Evolutionary conservation across 2,329 filamentous ascomycete species (phyloP), one percentile per base, ranked within the genome.

Genomic region (Aspergillus flavus): DNA sequence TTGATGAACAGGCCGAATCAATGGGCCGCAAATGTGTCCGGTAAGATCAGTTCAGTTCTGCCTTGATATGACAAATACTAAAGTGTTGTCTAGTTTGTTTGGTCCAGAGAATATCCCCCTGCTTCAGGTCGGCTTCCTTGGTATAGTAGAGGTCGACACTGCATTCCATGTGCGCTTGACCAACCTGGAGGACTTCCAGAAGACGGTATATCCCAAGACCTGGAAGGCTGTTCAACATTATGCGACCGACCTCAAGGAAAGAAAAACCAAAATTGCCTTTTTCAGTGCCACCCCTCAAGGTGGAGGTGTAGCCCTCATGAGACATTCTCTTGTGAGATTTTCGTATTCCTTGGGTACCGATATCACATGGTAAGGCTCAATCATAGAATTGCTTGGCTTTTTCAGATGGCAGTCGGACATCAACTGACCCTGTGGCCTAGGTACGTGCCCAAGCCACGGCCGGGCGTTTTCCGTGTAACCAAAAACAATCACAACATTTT

Each of bases 401-500:
- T 9, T 12, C 3, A 3, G 5, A n/a, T 36, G 12, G 11, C 10
- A n/a, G 19, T 23, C n/a, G 14, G 26, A 19, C 50, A 32, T 32
- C 23, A 55, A 23, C 69, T 62, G 36, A 30, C 55, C 32, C 32
- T 36, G 7, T 41, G 7, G 23, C 41, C 36, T 52, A 86, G 84
- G 84, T 87, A 85, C 64, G 91, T 94, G 1, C 92, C 92, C 7
- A 93, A 92, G 75, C 91, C 92, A 26, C 88, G 90, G 57, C 91
- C 91, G 3, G 89, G 90, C 19, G 88, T 94, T 12, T 95, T 95
- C 78, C 85, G 91, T 57, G 90, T 92, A 76, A 95, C 92, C 68
- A 95, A 95, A 80, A 93, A 90, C 68, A 91, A 93, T 69, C 92
- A 95, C 85, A 95, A 95, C 78, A 94, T 94, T 67, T 86, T 95